Evolutionary conservation across 257 asterid species (phyloP), one percentile per base, ranked within the genome.

Genomic region (Parsonsia alboflavescens): DNA sequence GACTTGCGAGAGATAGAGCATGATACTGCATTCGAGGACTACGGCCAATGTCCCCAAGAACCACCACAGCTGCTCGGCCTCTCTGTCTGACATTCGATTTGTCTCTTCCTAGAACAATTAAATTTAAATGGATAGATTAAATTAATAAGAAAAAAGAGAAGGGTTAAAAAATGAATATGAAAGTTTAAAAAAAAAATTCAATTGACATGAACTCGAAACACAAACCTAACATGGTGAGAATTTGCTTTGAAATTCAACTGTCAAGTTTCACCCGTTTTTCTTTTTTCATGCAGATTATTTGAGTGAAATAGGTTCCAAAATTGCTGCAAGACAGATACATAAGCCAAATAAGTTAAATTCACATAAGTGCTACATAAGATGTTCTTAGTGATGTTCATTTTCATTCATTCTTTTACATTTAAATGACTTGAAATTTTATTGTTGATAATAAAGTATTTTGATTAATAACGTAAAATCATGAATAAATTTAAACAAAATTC

Each of bases 1-100:
- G 97, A 22, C 86, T 90, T 70, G 97, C 92, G 74, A 94, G 96
- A 57, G 99, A 94, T 70, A 94, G 97, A 7, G 97, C 96, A 50
- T 94, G 99, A 77, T 90, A 94, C 73, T 94, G 99, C 99, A 94
- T 92, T 13, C 99, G 86, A 13, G 97, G 99, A 82, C 99, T 92
- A 52, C 97, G 96, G 24, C 99, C 99, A 10, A 94, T 85, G 82
- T 94, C 99, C 0, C 99, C 99, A 19, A 94, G 97, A 76, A 94
- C 99, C 71, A 94, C 96, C 70, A 94, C 90, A 0, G 97, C 96
- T 0, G 87, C 97, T 84, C 99, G 89, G 77, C 89, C 86, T 81
- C 97, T 89, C 82, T 75, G 83, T 53, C 81, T 85, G 83, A 78
- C 88, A 62, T 75, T 68, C 73, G 46, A 42, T 74, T 67, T 68